Percentiles rank a stretch among this genome's conserved stretches.
These are phyloP conservation scores for Rugonectria rugulosa DNA, from an alignment of 2,329 filamentous ascomycete species.

Conservation along the genomic window DNA sequence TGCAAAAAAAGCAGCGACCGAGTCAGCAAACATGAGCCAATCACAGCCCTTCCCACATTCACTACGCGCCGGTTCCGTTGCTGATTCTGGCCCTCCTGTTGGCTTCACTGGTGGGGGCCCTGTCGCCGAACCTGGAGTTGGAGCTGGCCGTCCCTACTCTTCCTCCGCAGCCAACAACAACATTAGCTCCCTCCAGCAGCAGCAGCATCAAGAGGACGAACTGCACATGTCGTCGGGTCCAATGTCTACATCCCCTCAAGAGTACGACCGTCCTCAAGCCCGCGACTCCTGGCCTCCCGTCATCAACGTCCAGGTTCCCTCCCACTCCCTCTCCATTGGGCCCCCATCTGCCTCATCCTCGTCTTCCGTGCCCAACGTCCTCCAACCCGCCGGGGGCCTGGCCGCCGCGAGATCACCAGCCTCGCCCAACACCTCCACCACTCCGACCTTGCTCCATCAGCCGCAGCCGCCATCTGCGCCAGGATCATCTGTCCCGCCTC, in stretches of 20 bases:
- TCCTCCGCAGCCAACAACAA: too few species aligned
- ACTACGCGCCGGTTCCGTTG: constrained; percentile 35
- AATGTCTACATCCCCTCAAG: constrained; percentile 53
- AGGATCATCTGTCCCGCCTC: constrained; percentile 44
- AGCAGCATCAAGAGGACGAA: constrained; percentile 59
- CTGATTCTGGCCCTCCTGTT: constrained; percentile 27
- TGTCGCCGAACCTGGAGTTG: constrained; percentile 23
- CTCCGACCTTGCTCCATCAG: constrained; percentile 44
- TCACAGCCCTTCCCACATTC: constrained; percentile 48
- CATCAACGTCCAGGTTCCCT: constrained; percentile 58
- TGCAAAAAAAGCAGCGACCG: constrained; percentile 41
- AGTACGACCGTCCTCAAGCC: constrained; percentile 54
- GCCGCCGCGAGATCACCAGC: constrained; percentile 44
- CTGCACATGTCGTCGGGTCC: constrained; percentile 60
- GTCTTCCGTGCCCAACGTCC: constrained; percentile 62
- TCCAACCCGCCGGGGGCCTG: constrained; percentile 61
- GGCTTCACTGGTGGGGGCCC: constrained; percentile 30
- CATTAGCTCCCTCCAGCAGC: constrained; percentile 15
- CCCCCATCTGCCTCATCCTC: constrained; percentile 50
- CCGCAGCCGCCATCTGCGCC: constrained; percentile 44
- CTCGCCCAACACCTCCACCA: constrained; percentile 53
- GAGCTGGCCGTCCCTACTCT: constrained; percentile 26
- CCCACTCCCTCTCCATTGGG: constrained; percentile 48
- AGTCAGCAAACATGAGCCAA: constrained; percentile 51
- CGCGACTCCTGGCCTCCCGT: constrained; percentile 57